phyloP scores from a whole-genome alignment of 345 rosid genomes.

The Turnera subulata region DNA sequence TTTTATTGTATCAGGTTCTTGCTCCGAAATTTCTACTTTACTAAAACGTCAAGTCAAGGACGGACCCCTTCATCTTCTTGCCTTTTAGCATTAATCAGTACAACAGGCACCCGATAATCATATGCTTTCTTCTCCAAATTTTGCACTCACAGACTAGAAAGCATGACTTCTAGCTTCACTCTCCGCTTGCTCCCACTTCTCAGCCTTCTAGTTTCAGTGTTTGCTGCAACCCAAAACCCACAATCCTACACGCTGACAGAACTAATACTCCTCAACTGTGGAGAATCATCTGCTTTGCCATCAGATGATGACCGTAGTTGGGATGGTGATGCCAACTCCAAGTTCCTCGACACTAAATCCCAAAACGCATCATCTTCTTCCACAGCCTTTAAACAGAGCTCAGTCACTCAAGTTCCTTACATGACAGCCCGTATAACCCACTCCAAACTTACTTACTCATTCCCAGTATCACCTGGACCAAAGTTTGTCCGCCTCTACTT shows the following conservation, averaged over 20 bases:
- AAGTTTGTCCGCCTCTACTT: conserved; percentile 29
- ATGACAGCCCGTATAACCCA: conserved; percentile 18
- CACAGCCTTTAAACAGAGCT: neutral
- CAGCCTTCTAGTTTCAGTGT: too few relatives aligned
- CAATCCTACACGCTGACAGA: conserved; percentile 4
- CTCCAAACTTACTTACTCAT: conserved; percentile 26
- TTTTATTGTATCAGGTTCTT: too few relatives aligned
- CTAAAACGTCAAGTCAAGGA: too few relatives aligned
- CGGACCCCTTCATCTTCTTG: too few relatives aligned
- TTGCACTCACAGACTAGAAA: neutral
- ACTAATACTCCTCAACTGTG: conserved; percentile 18
- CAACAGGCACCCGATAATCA: too few relatives aligned
- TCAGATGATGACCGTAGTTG: conserved; percentile 11
- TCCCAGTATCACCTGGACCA: conserved; percentile 30
- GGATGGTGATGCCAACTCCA: conserved; percentile 24
- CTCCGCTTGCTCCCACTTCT: too few relatives aligned
- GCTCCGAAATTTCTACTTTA: too few relatives aligned
- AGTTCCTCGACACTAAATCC: conserved; percentile 7
- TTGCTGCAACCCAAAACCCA: too few relatives aligned
- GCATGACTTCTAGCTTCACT: too few relatives aligned
- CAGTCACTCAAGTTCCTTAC: conserved; percentile 2
- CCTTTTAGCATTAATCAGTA: too few relatives aligned
- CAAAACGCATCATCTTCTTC: neutral
- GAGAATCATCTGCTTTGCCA: conserved; percentile 4
- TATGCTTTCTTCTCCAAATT: too few relatives aligned